Base-by-base conservation (phyloP, 768 basidiomycete genomes). In the Pleurotus eryngii region DNA sequence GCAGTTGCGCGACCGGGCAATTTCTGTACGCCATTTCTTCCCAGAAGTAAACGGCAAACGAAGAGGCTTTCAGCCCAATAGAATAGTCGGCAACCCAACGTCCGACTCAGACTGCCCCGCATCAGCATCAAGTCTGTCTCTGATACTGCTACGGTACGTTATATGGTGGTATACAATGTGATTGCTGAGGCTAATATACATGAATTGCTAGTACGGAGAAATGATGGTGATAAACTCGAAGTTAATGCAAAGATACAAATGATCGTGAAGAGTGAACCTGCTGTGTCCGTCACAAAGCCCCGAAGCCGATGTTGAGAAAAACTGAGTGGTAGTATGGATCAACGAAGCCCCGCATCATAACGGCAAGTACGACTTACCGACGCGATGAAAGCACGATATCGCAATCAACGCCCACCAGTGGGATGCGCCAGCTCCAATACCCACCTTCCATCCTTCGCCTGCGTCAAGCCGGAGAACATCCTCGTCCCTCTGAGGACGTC, bases 401-500 rank as follows among this genome's bases (percentile, higher is more conserved):
- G n/a, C 24, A 15, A 20, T 54, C 37, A 54, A 42, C 7, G 51
- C 30, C 30, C 30, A 22, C 51, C 51, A 54, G 39, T 54, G 24
- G 51, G 51, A 30, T 54, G 51, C 46, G 53, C 50, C 50, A 61
- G 46, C n/a, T 63, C 49, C 54, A 78, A 60, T 18, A 67, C 61
- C 76, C 76, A 78, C 37, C 69, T 65, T 12, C 68, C 70, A 5
- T 68, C 64, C 54, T 69, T 68, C 47, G 68, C 65, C 56, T 73
- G 76, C 5, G 72, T 72, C 59, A 87, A 63, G 27, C 82, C 82
- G 47, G 75, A 75, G 66, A 86, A 87, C 55, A 84, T 65, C 24
- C 81, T 79, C 55, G 68, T 78, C 7, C 82, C 81, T 20, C 73
- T 64, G 55, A 87, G 68, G 35, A 82, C 65, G 58, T 88, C 86